A percentile compares a stretch with the other conserved stretches of the same genome.
phyloP scores from a whole-genome alignment of 257 asterid species.

The Leonotis leonurus region DNA sequence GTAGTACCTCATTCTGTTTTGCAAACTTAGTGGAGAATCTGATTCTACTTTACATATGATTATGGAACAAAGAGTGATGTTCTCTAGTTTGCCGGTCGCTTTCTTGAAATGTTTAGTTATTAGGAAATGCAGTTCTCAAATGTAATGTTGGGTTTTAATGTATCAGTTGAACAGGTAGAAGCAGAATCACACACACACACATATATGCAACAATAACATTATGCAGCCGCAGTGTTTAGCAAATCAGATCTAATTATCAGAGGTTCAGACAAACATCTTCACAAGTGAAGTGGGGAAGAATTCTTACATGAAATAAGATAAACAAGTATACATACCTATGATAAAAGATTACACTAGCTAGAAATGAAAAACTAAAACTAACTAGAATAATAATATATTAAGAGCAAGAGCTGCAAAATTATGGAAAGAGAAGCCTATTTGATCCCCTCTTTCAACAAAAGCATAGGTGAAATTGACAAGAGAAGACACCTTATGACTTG shows the following conservation, averaged over 20 bases:
- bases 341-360: too few species aligned
- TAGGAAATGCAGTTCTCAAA: too few species aligned
- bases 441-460: conserved; percentile 11
- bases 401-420: conserved; percentile 8
- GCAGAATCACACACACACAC: too few species aligned
- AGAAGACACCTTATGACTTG: background rate
- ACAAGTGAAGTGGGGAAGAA: background rate
- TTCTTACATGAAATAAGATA: background rate
- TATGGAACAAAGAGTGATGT: background rate
- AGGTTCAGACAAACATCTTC: background rate
- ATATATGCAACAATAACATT: too few species aligned
- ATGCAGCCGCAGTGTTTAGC: background rate
- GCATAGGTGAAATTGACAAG: background rate
- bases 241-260: background rate
- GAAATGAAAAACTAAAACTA: background rate
- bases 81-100: background rate
- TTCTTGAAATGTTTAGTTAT: background rate
- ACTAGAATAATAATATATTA: background rate
- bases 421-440: conserved; percentile 10
- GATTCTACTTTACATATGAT: background rate
- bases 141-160: too few species aligned
- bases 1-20: background rate
- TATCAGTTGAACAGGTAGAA: too few species aligned
- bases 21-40: background rate
- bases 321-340: background rate